Conservation (phyloP, 2,329 filamentous ascomycete species). For the Juglanconis oblonga region DNA sequence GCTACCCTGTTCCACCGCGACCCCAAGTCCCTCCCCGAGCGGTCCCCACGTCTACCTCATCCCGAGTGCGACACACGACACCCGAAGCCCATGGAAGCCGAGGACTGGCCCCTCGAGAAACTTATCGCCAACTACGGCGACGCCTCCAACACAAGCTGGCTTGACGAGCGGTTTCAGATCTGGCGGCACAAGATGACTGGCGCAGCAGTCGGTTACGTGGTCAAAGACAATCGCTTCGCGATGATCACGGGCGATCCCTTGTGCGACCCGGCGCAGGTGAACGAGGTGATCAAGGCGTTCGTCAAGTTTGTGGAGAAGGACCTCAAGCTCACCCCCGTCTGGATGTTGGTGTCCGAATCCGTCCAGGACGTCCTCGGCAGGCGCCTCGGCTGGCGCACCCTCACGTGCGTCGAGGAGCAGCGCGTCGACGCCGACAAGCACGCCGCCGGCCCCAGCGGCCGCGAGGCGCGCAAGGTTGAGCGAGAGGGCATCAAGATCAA, state of each 20-base stretch:
- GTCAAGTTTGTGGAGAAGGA: constrained; percentile 72
- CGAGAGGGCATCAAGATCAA: constrained; percentile 80
- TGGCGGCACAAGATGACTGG: constrained; percentile 80
- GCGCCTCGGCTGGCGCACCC: constrained; percentile 80
- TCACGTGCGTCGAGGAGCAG: constrained; percentile 87
- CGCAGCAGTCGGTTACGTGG: constrained; percentile 80
- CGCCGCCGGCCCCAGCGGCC: constrained; percentile 57
- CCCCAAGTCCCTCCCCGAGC: constrained; percentile 78
- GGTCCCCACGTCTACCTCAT: constrained; percentile 68
- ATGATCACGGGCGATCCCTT: constrained; percentile 86
- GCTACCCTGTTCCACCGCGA: constrained; percentile 86
- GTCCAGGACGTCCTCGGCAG: constrained; percentile 77
- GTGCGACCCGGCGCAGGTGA: constrained; percentile 75
- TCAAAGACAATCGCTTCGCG: constrained; percentile 68
- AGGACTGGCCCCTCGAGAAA: constrained; percentile 62
- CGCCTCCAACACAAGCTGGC: constrained; percentile 89
- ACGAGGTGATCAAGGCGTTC: constrained; percentile 70
- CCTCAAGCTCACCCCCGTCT: constrained; percentile 71
- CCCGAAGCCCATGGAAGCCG: constrained; percentile 39
- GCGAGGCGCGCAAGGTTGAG: constrained; percentile 64
- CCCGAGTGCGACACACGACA: constrained; percentile 76
- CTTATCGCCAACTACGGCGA: constrained; percentile 95
- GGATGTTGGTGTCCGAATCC: constrained; percentile 80
- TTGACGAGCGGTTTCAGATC: constrained; percentile 82
- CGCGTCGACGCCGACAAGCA: constrained; percentile 75